Base-by-base conservation (phyloP, 2,329 filamentous ascomycete genomes). In the Penicillium freii region DNA sequence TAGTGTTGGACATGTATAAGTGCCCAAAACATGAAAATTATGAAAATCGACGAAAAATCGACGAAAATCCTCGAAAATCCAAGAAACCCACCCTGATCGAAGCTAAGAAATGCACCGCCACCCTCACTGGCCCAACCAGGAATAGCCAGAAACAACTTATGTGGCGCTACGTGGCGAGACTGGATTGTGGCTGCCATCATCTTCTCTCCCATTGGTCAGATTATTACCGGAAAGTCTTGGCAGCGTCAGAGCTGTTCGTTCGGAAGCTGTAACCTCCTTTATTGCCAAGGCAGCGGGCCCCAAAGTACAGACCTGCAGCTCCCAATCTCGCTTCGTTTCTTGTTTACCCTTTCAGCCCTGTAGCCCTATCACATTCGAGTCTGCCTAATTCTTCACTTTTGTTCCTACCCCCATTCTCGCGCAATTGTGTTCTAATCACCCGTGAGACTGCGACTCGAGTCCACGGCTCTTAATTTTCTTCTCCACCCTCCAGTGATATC, bases 341-440 rank as follows among this genome's bases (percentile, higher is more conserved):
- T 51, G 23, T 34, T 56, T 40, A 36, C 8, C 10, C 21, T 56
- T 27, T 62, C 63, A 68, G 66, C 66, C 66, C 66, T 69, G 61
- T 55, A 66, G 60, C 60, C 64, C 62, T 66, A 63, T 55, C 46
- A 34, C 53, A 57, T 51, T 47, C 39, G 42, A 52, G 51, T 48
- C 50, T 54, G 40, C 54, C 53, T 58, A 39, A 43, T 49, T 27
- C 17, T 10, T 31, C 54, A n/a, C 34, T 60, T 45, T 55, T 36
- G 13, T 51, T 29, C 45, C 51, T 55, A 31, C 31, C 31, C 23
- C 21, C 33, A 39, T 31, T 39, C n/a, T 29, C 17, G 27, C 31
- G 49, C 34, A 36, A 54, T 57, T 54, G 23, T 48, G 25, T 44
- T 21, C 25, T 33, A 27, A 52, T 34, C n/a, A 36, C 10, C 56